Percentiles rank a stretch among this genome's conserved stretches.
Evolutionary conservation across 2,329 filamentous ascomycete species (phyloP).

Genomic region (Colletotrichum melonis): DNA sequence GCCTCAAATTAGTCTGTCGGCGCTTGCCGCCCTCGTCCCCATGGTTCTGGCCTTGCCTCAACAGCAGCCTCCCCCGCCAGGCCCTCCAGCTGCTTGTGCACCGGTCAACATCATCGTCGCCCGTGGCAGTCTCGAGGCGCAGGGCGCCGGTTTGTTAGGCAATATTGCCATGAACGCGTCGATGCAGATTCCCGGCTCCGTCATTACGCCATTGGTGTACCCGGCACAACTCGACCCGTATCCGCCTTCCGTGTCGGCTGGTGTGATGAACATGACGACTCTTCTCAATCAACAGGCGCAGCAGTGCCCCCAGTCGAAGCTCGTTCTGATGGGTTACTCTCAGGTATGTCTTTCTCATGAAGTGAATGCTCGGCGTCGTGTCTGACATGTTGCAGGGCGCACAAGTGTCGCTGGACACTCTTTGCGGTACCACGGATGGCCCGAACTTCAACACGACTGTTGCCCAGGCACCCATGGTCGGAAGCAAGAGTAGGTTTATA

Average conservation of each 20-base stretch:
- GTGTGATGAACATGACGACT: conserved; percentile 45
- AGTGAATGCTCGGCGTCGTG: neutral
- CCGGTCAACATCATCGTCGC: conserved; percentile 52
- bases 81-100: neutral
- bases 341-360: conserved; percentile 42
- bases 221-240: conserved; percentile 51
- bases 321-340: conserved; percentile 56
- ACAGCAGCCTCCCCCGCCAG: neutral
- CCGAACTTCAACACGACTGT: conserved; percentile 41
- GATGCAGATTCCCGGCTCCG: conserved; percentile 46
- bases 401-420: conserved; percentile 50
- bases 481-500: conserved; percentile 46
- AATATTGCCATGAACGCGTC: conserved; percentile 46
- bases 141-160: conserved; percentile 49
- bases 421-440: conserved; percentile 48
- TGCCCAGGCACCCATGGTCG: conserved; percentile 42
- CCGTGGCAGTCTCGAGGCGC: conserved; percentile 49
- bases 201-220: conserved; percentile 50
- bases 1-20: conserved; percentile 10
- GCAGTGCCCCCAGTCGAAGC: conserved; percentile 50
- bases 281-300: conserved; percentile 46
- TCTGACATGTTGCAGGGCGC: conserved; percentile 46
- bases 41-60: conserved; percentile 14
- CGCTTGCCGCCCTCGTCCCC: conserved; percentile 20
- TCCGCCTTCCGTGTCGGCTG: conserved; percentile 47